A percentile compares a stretch with the other conserved stretches of the same genome.
Evolutionary conservation across 441 rosid genomes (phyloP).

Genomic region (Pelargonium australe): DNA sequence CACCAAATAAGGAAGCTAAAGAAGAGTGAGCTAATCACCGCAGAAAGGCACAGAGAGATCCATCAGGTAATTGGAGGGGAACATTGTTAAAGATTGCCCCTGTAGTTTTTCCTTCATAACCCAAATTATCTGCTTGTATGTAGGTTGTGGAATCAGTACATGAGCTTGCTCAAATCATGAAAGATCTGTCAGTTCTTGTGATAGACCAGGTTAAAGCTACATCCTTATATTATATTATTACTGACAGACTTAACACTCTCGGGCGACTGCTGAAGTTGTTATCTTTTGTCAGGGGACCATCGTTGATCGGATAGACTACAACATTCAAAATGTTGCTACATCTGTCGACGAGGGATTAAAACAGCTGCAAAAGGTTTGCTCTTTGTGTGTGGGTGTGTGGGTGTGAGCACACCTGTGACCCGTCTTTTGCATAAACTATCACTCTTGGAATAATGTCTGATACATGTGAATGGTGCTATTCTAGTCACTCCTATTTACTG

Average conservation of each 20-base stretch:
- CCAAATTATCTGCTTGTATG: neutral
- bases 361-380: neutral
- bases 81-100: neutral
- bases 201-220: slow-evolving; percentile 75
- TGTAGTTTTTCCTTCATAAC: neutral
- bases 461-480: neutral
- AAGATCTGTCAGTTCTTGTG: slow-evolving; percentile 85
- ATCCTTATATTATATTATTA: neutral
- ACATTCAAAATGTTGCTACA: slow-evolving; percentile 5
- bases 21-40: slow-evolving; percentile 1
- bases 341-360: neutral
- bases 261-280: neutral
- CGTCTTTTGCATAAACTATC: too few species aligned
- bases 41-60: slow-evolving; percentile 7
- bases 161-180: slow-evolving; percentile 97
- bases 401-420: too few species aligned
- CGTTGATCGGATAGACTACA: slow-evolving; percentile 3
- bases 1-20: slow-evolving; percentile 8
- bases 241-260: neutral
- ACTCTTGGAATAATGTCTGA: neutral
- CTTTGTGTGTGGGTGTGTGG: too few species aligned
- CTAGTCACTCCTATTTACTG: neutral
- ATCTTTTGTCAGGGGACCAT: neutral
- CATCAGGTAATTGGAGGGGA: neutral
- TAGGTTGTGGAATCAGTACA: slow-evolving; percentile 84